phyloP scores from a whole-genome alignment of 768 basidiomycete genomes.

The Calvatia gigantea region DNA sequence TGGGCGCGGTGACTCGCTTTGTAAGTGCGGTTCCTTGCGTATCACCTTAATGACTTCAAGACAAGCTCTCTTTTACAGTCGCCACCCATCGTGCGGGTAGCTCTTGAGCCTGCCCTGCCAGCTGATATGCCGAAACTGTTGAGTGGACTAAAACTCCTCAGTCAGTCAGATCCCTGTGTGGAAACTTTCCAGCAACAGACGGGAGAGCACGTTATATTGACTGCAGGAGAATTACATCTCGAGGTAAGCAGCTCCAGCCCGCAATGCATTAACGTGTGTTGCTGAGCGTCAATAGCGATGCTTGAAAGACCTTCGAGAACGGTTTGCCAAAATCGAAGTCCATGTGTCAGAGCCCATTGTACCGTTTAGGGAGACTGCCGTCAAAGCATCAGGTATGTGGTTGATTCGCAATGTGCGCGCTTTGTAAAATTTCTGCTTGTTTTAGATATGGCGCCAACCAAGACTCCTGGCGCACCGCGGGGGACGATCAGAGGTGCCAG shows the following conservation, averaged over 20 bases:
- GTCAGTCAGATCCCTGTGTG: slow-evolving; percentile 95
- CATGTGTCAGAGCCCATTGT: slow-evolving; percentile 95
- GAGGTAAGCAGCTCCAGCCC: slow-evolving; percentile 53
- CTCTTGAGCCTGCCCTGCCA: slow-evolving; percentile 79
- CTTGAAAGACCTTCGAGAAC: slow-evolving; percentile 91
- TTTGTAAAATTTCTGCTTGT: not conserved
- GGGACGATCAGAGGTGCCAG: slow-evolving; percentile 77
- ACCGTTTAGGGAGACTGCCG: slow-evolving; percentile 93
- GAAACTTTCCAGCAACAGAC: slow-evolving; percentile 97
- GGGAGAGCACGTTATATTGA: slow-evolving; percentile 94
- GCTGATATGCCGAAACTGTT: slow-evolving; percentile 90
- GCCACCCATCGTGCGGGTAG: slow-evolving; percentile 92
- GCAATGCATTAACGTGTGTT: not conserved
- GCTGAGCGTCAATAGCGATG: slow-evolving; percentile 63
- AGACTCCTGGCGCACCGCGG: slow-evolving; percentile 62
- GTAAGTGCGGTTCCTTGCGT: slow-evolving; percentile 36
- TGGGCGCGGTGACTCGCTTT: slow-evolving; percentile 66
- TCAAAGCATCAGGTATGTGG: slow-evolving; percentile 64
- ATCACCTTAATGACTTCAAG: not conserved
- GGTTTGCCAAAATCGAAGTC: slow-evolving; percentile 91
- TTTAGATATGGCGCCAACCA: slow-evolving; percentile 85
- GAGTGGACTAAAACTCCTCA: slow-evolving; percentile 81
- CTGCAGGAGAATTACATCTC: slow-evolving; percentile 92
- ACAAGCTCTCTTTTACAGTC: slow-evolving; percentile 38
- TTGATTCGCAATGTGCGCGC: not conserved